Conservation (phyloP, 345 rosid species). For the Eucalyptus grandis region DNA sequence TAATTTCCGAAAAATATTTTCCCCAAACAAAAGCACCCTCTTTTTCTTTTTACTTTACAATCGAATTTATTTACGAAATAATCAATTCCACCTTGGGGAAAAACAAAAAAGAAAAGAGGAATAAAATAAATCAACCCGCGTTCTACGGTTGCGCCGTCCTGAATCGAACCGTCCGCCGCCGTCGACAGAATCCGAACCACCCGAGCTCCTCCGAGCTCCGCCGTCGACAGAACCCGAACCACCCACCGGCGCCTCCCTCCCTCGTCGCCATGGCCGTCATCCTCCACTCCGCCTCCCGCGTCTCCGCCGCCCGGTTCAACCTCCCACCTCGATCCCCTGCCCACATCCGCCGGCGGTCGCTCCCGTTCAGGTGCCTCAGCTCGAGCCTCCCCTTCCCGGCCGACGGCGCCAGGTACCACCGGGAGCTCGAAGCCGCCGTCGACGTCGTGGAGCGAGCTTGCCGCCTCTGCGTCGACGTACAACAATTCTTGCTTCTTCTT, state of each 20-base stretch:
- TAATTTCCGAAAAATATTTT: too few species aligned
- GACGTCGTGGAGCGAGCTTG: slow-evolving; percentile 75
- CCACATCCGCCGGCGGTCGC: slow-evolving; percentile 7
- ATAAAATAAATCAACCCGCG: background rate
- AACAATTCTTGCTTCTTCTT: background rate
- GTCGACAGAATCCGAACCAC: background rate
- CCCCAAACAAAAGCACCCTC: background rate
- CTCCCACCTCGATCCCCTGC: background rate
- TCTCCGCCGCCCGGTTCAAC: slow-evolving; percentile 24
- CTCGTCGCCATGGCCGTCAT: slow-evolving; percentile 28
- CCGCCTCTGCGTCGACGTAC: slow-evolving; percentile 67
- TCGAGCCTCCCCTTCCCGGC: slow-evolving; percentile 50
- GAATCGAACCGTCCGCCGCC: background rate
- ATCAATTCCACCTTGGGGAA: fast-evolving
- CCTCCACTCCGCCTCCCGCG: slow-evolving; percentile 17
- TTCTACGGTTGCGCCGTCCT: background rate
- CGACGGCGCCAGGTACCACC: slow-evolving; percentile 20
- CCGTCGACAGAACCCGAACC: background rate
- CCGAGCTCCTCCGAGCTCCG: background rate
- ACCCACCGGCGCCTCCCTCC: background rate
- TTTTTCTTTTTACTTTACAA: background rate
- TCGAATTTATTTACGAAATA: background rate
- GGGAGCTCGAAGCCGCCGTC: slow-evolving; percentile 66
- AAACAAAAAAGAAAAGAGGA: background rate
- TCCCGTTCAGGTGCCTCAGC: slow-evolving; percentile 42